Percentiles rank a stretch among this genome's conserved stretches.
These are phyloP conservation scores for Colletotrichum somersetense DNA, from an alignment of 2,329 filamentous ascomycete genomes.

Conservation along the genomic window DNA sequence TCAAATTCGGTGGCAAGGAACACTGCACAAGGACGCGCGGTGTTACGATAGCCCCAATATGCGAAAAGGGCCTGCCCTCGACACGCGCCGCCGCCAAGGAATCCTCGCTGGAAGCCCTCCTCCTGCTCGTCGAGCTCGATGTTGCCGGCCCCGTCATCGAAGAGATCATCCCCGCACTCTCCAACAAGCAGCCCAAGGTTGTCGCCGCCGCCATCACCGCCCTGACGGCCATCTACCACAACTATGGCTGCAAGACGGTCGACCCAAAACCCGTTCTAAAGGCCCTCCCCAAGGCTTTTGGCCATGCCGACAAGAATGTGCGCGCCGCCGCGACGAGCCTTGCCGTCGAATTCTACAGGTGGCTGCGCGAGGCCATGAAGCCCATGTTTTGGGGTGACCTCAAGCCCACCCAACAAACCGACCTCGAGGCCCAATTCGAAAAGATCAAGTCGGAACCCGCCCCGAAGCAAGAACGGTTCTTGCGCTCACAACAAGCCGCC, in stretches of 20 bases:
- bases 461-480: conserved; percentile 90
- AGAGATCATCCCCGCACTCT: conserved; percentile 84
- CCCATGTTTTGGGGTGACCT: conserved; percentile 96
- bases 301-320: conserved; percentile 98
- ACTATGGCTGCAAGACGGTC: conserved; percentile 92
- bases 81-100: conserved; percentile 91
- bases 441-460: conserved; percentile 88
- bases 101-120: conserved; percentile 84
- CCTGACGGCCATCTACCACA: conserved; percentile 87
- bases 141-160: conserved; percentile 88
- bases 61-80: conserved; percentile 91
- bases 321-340: conserved; percentile 92
- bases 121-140: conserved; percentile 92
- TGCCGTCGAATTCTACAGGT: conserved; percentile 94
- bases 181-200: conserved; percentile 92
- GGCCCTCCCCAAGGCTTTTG: conserved; percentile 88
- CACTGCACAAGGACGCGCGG: conserved; percentile 82
- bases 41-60: conserved; percentile 80
- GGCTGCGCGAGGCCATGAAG: conserved; percentile 98
- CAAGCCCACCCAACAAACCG: conserved; percentile 94
- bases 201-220: conserved; percentile 79
- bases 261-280: conserved; percentile 95
- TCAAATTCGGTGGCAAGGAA: conserved; percentile 89
- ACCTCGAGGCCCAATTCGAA: conserved; percentile 94
- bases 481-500: conserved; percentile 90